Evolutionary conservation across 306 rosid species (phyloP).

Genomic region (Sicyos edulis): DNA sequence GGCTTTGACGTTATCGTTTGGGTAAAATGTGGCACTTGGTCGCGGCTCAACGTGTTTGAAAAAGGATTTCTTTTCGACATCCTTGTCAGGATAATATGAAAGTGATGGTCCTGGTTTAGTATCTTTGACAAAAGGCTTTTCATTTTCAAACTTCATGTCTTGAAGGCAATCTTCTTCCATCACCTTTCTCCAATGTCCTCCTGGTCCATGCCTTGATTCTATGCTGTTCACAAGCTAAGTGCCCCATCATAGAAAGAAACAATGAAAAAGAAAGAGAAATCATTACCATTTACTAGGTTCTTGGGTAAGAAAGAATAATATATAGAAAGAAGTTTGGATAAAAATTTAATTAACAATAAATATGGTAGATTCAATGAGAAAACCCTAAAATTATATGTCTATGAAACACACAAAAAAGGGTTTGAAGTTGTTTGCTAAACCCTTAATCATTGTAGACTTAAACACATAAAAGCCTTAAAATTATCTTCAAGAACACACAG

Average conservation of each 20-base stretch:
- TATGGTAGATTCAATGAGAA: not conserved
- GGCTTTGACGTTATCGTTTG: not conserved
- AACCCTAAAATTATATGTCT: not conserved
- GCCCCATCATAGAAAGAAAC: not conserved
- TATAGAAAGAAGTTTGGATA: not conserved
- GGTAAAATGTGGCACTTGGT: not conserved
- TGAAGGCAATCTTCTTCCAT: not conserved
- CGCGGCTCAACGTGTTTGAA: not conserved
- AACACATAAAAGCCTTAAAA: not conserved
- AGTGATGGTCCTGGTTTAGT: conserved; percentile 17
- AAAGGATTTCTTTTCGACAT: accelerated
- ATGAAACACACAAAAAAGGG: not conserved
- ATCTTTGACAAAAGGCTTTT: not conserved
- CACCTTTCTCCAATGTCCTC: not conserved
- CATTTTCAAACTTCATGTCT: not conserved
- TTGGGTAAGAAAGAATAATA: not conserved
- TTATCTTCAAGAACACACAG: not conserved
- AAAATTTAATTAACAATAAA: not conserved
- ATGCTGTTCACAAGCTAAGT: not conserved
- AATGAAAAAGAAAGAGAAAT: not conserved
- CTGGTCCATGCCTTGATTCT: not conserved
- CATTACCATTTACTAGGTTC: not conserved
- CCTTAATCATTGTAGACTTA: no score
- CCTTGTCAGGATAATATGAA: not conserved
- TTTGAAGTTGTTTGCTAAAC: not conserved